Percentiles rank a stretch among this genome's conserved stretches.
phyloP scores from a whole-genome alignment of 495 filamentous ascomycete genomes.

The Pseudomonodictys pantanalensis region DNA sequence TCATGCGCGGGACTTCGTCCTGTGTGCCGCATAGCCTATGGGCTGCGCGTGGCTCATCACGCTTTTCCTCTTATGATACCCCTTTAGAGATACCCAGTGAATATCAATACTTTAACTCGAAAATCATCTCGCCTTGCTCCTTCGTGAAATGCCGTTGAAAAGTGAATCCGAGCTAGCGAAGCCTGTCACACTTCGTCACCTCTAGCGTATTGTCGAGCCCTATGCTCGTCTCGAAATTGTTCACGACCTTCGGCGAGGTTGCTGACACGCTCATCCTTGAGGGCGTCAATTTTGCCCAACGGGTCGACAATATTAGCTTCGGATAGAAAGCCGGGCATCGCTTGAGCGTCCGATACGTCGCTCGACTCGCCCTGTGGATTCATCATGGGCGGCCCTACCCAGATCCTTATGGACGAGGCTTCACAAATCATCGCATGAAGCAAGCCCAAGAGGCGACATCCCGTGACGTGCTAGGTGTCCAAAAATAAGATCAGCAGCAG shows the following conservation, averaged over 20 bases:
- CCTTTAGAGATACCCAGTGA: constrained; percentile 22
- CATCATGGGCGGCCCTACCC: too few relatives aligned
- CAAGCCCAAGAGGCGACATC: background rate
- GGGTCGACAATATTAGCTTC: too few relatives aligned
- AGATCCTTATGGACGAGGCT: too few relatives aligned
- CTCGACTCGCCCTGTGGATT: too few relatives aligned
- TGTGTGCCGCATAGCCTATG: constrained; percentile 11
- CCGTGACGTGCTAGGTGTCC: constrained; percentile 3
- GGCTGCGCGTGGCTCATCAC: constrained; percentile 23
- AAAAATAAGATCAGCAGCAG: background rate
- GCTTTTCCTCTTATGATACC: constrained; percentile 28
- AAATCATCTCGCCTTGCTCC: background rate
- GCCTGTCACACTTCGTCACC: constrained; percentile 20
- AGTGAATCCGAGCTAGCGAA: background rate
- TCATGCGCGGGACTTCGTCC: constrained; percentile 10
- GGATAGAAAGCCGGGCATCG: too few relatives aligned
- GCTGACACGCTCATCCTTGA: too few relatives aligned
- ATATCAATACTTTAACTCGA: constrained; percentile 13
- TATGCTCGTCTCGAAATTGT: constrained; percentile 4
- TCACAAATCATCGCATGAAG: constrained; percentile 25
- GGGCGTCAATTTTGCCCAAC: too few relatives aligned
- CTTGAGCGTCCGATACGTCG: too few relatives aligned
- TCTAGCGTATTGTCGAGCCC: constrained; percentile 17
- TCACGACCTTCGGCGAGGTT: too few relatives aligned
- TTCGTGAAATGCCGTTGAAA: background rate